These are phyloP conservation scores for Juglanconis juglandina DNA, from an alignment of 2,329 filamentous ascomycete genomes.

Conservation along the genomic window DNA sequence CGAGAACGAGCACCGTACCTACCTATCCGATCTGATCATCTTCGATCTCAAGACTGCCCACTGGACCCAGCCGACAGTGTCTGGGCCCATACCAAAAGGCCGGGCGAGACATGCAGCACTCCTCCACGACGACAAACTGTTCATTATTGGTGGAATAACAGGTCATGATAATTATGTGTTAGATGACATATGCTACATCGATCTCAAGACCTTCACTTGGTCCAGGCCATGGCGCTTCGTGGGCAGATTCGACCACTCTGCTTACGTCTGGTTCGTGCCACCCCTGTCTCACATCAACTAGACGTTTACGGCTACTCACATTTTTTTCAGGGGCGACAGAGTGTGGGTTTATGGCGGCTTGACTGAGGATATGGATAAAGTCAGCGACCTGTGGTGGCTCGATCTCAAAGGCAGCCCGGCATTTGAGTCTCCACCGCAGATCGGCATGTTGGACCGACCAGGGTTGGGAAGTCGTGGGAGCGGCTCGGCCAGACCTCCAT, in stretches of 20 bases:
- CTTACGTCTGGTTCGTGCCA: constrained; percentile 70
- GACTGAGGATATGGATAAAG: constrained; percentile 94
- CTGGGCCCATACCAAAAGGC: constrained; percentile 81
- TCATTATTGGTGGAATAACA: constrained; percentile 92
- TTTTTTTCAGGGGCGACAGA: constrained; percentile 57
- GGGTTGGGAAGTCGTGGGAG: constrained; percentile 37
- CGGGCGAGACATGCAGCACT: constrained; percentile 91
- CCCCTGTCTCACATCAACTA: neutral
- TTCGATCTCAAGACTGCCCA: constrained; percentile 92
- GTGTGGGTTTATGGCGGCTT: constrained; percentile 97
- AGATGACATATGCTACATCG: constrained; percentile 94
- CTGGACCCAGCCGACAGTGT: constrained; percentile 89
- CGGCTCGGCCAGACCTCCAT: constrained; percentile 50
- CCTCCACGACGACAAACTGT: constrained; percentile 93
- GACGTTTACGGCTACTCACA: constrained; percentile 12
- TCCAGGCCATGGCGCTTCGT: constrained; percentile 95
- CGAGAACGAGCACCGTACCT: constrained; percentile 95
- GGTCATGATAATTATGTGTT: constrained; percentile 88
- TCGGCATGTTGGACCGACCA: constrained; percentile 50
- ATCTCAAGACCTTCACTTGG: constrained; percentile 97
- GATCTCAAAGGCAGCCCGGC: constrained; percentile 88
- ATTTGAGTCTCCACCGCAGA: constrained; percentile 67
- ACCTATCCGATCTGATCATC: constrained; percentile 91
- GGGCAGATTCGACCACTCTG: constrained; percentile 88
- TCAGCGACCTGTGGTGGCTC: constrained; percentile 94